Evolutionary conservation across 495 filamentous ascomycete genomes (phyloP).

Genomic region (Penicillium pancosmium): DNA sequence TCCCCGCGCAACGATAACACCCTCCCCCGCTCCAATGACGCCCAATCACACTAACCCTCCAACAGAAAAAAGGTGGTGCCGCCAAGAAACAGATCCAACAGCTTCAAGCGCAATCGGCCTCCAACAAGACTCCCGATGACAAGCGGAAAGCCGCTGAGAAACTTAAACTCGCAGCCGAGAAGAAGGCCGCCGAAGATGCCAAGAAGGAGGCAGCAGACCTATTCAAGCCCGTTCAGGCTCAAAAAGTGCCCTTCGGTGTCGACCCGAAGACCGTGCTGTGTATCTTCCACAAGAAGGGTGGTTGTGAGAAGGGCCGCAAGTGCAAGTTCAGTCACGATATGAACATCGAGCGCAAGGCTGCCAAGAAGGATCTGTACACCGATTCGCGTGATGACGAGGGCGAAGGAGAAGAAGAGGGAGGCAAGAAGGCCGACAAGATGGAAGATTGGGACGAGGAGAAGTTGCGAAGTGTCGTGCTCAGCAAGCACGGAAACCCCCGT

Average conservation of each 20-base stretch:
- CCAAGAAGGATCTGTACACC: constrained; percentile 91
- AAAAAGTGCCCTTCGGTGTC: constrained; percentile 97
- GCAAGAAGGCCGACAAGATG: constrained; percentile 89
- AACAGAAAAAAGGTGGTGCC: constrained; percentile 85
- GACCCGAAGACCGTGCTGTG: constrained; percentile 99
- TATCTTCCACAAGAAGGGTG: constrained; percentile 92
- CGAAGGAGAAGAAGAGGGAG: constrained; percentile 62
- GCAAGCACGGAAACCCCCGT: constrained; percentile 95
- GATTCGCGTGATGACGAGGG: constrained; percentile 73
- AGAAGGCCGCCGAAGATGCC: constrained; percentile 82
- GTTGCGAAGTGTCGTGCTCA: constrained; percentile 82
- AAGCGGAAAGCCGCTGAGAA: constrained; percentile 92
- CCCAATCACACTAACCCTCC: constrained; percentile 14
- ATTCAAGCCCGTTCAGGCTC: constrained; percentile 91
- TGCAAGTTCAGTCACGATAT: constrained; percentile 98
- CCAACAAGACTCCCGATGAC: constrained; percentile 76
- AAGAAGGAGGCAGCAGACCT: constrained; percentile 77
- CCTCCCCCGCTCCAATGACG: constrained; percentile 14
- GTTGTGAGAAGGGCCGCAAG: constrained; percentile 95
- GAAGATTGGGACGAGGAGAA: constrained; percentile 98
- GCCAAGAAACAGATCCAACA: constrained; percentile 88
- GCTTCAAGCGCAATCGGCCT: constrained; percentile 68
- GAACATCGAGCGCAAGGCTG: constrained; percentile 82
- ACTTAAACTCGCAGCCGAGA: constrained; percentile 78
- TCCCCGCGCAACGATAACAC: too few species aligned